Base-by-base conservation (phyloP, 371 early-diverging fungal genomes). In the Basidiobolus meristosporus region DNA sequence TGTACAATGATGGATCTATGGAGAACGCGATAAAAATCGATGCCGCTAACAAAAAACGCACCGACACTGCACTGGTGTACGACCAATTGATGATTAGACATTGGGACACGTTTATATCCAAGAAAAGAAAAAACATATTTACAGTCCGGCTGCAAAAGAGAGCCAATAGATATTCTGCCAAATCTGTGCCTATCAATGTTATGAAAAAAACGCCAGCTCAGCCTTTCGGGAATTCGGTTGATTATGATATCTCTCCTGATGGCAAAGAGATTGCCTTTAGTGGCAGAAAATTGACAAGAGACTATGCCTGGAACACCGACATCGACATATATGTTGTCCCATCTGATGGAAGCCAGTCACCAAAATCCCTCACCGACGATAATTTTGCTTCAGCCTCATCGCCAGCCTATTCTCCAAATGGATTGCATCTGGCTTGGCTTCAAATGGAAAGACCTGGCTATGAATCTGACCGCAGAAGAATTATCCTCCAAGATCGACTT, bases 291-390 rank as follows among this genome's bases (percentile, higher is more conserved):
- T 63, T 60, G 9, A 63, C 62, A 6, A 48, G 42, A 5, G 68
- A 73, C 39, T 70, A 71, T 18, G 82, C 85, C 5, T 87, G 86
- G 86, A 58, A 65, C 44, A 84, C 86, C 20, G 67, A 81, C 12
- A 62, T 66, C 26, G 67, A 71, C 42, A 63, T 87, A 33, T 83
- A 76, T 48, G 42, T 67, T 34, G 73, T 79, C 1, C 54, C 65
- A 7, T 60, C 68, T 15, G 43, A 51, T 16, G 74, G 70, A 2
- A 21, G 50, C 10, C 41, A 35, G 1, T 36, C 31, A 1, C 67
- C 72, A 19, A 48, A 48, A 14, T 51, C 57, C 18, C 46, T 78
- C 18, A 76, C 73, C 29, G 54, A 48, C 3, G 62, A 70, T 35
- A 63, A 60, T 30, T 60, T 58, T 22, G 83, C 82, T 15, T 73